phyloP scores from a whole-genome alignment of 208 protist genomes.

The Acanthamoeba lenticulata region DNA sequence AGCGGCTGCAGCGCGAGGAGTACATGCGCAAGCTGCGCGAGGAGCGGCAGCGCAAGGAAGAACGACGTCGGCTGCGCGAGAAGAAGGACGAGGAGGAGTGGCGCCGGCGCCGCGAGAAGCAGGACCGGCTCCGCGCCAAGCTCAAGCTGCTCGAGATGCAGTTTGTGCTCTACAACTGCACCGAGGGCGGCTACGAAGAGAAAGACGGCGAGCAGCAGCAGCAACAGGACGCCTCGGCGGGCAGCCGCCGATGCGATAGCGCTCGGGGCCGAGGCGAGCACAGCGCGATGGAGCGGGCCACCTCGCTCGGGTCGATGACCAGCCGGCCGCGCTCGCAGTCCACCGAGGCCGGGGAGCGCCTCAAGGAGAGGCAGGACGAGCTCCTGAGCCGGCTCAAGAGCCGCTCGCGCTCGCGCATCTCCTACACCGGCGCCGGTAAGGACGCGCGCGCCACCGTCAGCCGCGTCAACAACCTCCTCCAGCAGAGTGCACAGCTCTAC shows the following conservation, averaged over 20 bases:
- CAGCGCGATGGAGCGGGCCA: too few relatives aligned
- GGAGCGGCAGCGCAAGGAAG: background rate
- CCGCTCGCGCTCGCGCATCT: background rate
- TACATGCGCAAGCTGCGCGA: background rate
- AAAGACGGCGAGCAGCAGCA: background rate
- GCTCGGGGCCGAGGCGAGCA: too few relatives aligned
- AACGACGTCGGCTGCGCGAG: background rate
- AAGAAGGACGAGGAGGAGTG: conserved; percentile 13
- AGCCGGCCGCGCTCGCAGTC: background rate
- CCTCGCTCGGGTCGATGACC: too few relatives aligned
- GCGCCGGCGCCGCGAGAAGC: background rate
- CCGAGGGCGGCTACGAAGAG: background rate
- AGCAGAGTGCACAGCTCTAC: too few relatives aligned
- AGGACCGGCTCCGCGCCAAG: conserved; percentile 8
- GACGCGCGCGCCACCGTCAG: background rate
- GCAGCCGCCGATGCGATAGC: background rate
- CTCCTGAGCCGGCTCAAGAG: background rate
- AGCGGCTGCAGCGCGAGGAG: background rate
- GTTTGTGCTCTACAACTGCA: background rate
- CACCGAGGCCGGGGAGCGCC: background rate
- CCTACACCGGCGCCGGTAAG: background rate
- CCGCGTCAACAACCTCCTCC: background rate
- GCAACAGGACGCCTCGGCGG: too few relatives aligned
- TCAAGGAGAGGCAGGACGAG: background rate
- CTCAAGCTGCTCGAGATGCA: background rate